Percentiles rank a stretch among this genome's conserved stretches.
Evolutionary conservation across 768 basidiomycete genomes (phyloP).

Genomic region (Boletus subcaerulescens): DNA sequence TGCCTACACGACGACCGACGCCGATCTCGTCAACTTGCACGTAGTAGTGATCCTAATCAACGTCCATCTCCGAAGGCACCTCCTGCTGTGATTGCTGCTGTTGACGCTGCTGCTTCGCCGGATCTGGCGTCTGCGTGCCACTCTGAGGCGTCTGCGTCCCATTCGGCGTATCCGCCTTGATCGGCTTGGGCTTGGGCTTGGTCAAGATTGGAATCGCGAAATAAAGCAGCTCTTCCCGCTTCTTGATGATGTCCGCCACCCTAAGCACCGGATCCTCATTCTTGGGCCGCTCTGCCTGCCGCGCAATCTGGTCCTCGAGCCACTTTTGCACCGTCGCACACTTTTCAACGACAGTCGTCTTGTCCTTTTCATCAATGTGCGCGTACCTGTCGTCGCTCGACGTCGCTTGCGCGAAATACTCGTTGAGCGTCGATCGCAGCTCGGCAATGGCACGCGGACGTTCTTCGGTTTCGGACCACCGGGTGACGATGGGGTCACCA

Average conservation of each 20-base stretch:
- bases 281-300: slow-evolving; percentile 88
- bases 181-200: slow-evolving; percentile 87
- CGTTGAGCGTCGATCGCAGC: slow-evolving; percentile 87
- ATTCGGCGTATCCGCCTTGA: slow-evolving; percentile 47
- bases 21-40: neutral
- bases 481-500: slow-evolving; percentile 83
- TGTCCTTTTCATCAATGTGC: slow-evolving; percentile 90
- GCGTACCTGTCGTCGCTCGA: slow-evolving; percentile 80
- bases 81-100: slow-evolving; percentile 29
- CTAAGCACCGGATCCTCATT: slow-evolving; percentile 83
- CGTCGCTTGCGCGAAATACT: slow-evolving; percentile 79
- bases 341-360: slow-evolving; percentile 82
- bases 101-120: slow-evolving; percentile 33
- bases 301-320: slow-evolving; percentile 88
- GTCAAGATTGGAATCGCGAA: slow-evolving; percentile 88
- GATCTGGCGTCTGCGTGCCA: slow-evolving; percentile 55
- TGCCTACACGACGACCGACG: neutral
- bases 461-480: slow-evolving; percentile 81
- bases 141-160: slow-evolving; percentile 74
- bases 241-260: slow-evolving; percentile 81
- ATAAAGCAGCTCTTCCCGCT: slow-evolving; percentile 89
- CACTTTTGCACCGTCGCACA: slow-evolving; percentile 89
- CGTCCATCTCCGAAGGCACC: slow-evolving; percentile 77
- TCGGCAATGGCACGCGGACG: slow-evolving; percentile 68
- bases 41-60: slow-evolving; percentile 51